Conservation (phyloP, 768 basidiomycete genomes). For the Dacryopinax spathularia region DNA sequence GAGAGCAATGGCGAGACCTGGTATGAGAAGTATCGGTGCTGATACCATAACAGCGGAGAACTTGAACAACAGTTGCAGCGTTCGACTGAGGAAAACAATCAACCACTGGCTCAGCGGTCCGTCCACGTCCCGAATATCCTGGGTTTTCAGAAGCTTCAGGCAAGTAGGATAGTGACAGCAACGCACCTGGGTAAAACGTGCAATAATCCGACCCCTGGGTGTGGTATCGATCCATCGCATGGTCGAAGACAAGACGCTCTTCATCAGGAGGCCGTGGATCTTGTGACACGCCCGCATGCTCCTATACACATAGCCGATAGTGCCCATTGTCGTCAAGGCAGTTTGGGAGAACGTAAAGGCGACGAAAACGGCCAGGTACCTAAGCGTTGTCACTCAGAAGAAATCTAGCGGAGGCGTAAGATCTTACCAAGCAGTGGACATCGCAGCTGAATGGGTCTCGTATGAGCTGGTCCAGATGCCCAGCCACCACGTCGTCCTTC, state of each 20-base stretch:
- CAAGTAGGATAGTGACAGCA: neutral
- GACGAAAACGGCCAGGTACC: constrained; percentile 23
- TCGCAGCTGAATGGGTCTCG: neutral
- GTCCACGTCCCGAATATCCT: constrained; percentile 37
- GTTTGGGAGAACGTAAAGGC: constrained; percentile 15
- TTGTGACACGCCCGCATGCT: neutral
- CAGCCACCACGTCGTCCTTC: neutral
- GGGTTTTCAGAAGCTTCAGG: neutral
- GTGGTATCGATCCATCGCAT: constrained; percentile 37
- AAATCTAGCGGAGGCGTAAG: neutral
- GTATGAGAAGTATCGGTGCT: constrained; percentile 35
- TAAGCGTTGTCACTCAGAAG: constrained; percentile 12
- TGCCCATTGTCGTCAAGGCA: neutral
- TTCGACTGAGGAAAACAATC: constrained; percentile 21
- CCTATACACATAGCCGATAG: neutral
- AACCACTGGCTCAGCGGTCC: constrained; percentile 18
- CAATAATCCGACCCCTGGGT: constrained; percentile 45
- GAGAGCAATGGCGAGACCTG: constrained; percentile 30
- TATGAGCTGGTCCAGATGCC: neutral
- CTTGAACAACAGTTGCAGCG: constrained; percentile 29
- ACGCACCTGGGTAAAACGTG: constrained; percentile 38
- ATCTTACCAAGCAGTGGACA: neutral
- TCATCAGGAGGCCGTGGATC: neutral
- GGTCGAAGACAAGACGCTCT: constrained; percentile 11
- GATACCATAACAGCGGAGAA: constrained; percentile 33